These are phyloP conservation scores for Harringtonia aguacate DNA, from an alignment of 2,329 filamentous ascomycete genomes.

Conservation along the genomic window DNA sequence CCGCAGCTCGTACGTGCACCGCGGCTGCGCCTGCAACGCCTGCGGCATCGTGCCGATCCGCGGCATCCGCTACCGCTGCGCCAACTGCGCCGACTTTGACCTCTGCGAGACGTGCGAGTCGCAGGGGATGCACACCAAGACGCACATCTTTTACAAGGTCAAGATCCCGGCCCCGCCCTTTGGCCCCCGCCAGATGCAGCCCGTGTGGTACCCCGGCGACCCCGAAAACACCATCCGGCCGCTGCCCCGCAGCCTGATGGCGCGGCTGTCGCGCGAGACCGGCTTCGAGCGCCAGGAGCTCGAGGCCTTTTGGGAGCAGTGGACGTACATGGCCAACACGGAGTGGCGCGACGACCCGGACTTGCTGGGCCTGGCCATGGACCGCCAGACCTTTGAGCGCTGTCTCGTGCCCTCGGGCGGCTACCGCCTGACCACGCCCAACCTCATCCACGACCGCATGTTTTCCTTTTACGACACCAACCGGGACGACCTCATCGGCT, in stretches of 20 bases:
- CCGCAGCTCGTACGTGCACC: conserved; percentile 80
- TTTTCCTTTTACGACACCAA: conserved; percentile 95
- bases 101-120: conserved; percentile 90
- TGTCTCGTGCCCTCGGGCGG: conserved; percentile 81
- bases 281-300: conserved; percentile 78
- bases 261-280: conserved; percentile 59
- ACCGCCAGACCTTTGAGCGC: conserved; percentile 83
- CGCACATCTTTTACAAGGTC: conserved; percentile 95
- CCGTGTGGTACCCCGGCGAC: conserved; percentile 82
- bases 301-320: conserved; percentile 93
- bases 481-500: conserved; percentile 78
- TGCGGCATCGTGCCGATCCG: conserved; percentile 84
- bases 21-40: conserved; percentile 84
- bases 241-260: conserved; percentile 57
- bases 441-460: conserved; percentile 90
- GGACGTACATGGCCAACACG: conserved; percentile 83
- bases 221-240: conserved; percentile 58
- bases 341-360: conserved; percentile 76
- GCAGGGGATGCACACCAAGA: conserved; percentile 67
- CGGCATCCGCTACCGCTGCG: conserved; percentile 85
- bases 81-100: conserved; percentile 93
- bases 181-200: conserved; percentile 67
- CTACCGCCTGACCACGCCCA: conserved; percentile 67
- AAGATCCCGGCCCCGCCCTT: conserved; percentile 80
- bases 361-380: conserved; percentile 70